phyloP scores from a whole-genome alignment of 2,329 filamentous ascomycete species.

The Botrytis pseudocinerea region DNA sequence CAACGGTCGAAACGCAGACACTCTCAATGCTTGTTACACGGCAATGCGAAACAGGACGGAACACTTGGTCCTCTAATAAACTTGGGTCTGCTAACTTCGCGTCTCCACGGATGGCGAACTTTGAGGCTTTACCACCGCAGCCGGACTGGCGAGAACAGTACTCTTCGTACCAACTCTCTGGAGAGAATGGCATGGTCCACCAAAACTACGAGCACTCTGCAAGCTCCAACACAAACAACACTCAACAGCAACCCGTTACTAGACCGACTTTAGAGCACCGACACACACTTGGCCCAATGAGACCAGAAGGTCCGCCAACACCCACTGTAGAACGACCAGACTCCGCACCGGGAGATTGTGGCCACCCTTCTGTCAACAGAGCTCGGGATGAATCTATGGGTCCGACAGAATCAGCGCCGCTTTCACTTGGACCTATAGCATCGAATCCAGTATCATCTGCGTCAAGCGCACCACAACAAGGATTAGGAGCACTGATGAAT shows the following conservation, averaged over 20 bases:
- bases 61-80: constrained; percentile 44
- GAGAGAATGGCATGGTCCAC: constrained; percentile 36
- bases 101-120: constrained; percentile 44
- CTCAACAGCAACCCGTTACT: constrained; percentile 28
- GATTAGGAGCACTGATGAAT: constrained; percentile 42
- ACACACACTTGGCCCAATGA: constrained; percentile 37
- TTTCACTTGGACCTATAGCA: constrained; percentile 43
- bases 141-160: constrained; percentile 44
- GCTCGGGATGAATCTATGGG: constrained; percentile 45
- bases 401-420: constrained; percentile 44
- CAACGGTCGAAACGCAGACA: constrained; percentile 30
- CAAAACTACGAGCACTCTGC: constrained; percentile 36
- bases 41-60: constrained; percentile 43
- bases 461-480: constrained; percentile 41
- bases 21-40: constrained; percentile 44
- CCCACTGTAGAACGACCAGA: constrained; percentile 37
- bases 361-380: constrained; percentile 38
- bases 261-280: constrained; percentile 39
- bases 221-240: constrained; percentile 34
- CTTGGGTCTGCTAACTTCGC: constrained; percentile 40
- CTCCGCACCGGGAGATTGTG: constrained; percentile 38
- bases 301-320: constrained; percentile 32
- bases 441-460: constrained; percentile 47
- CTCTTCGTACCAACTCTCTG: constrained; percentile 37
- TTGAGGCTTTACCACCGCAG: constrained; percentile 41